Base-by-base conservation (phyloP, 371 early-diverging fungal genomes). In the Zopfochytrium polystomum region DNA sequence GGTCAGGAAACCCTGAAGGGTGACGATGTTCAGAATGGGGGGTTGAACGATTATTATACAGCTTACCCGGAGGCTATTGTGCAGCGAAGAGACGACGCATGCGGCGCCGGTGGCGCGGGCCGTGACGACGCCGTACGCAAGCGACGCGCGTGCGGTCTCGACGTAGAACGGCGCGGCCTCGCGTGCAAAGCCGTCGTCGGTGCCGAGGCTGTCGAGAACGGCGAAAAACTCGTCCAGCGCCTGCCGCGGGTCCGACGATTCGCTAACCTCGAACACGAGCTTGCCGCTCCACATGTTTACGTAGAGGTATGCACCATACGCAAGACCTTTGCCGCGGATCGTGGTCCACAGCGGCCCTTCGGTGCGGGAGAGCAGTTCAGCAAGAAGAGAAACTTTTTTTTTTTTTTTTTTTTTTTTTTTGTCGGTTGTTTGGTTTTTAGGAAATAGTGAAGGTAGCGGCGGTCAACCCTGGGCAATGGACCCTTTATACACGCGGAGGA, bases 341-440 rank as follows among this genome's bases (percentile, higher is more conserved):
- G 83, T 79, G 7, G 76, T 83, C 72, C 78, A 89, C 3, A 90
- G 73, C 0, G 87, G 88, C 0, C 90, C 91, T 46, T 90, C 90
- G 2, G 75, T 69, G 3, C 85, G 77, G 3, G 82, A 78, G 2
- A 90, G 68, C 15, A 90, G 67, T 62, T 85, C 85, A 23, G 78
- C 74, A 25, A 90, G 67, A 35, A 90, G 54, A 2, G 54, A 44
- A 3, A 78, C 72, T 52, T 62, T 23, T 23, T 18, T 60, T 63
- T 0, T 65, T 62, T 2, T 42, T 27, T 25, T 55, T 32, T 3
- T 29, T 20, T 13, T 59, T 29, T n/a, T n/a, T n/a, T n/a, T n/a
- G n/a, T n/a, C n/a, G n/a, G n/a, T n/a, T n/a, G n/a, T n/a, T n/a
- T n/a, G 22, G 18, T 20, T 52, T 27, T 32, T 45, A 15, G 47